Percentiles rank a stretch among this genome's conserved stretches.
These are phyloP conservation scores for Setomelanomma holmii DNA, from an alignment of 2,329 filamentous ascomycete species.

Conservation along the genomic window DNA sequence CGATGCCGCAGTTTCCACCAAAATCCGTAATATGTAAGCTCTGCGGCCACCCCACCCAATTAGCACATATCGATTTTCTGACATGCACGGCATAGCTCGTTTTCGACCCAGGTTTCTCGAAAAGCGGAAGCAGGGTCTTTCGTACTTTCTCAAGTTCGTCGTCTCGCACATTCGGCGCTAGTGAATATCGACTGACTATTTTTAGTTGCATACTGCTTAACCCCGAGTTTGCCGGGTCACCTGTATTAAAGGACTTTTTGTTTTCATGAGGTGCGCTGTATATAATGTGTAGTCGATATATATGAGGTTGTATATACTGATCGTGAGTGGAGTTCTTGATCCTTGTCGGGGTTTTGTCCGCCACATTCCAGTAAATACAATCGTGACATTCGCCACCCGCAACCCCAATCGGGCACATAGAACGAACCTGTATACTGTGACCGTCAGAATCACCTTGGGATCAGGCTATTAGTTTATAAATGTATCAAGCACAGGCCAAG, in stretches of 20 bases:
- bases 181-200: constrained; percentile 31
- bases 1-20: constrained; percentile 88
- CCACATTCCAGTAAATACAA: too few relatives aligned
- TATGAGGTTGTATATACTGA: background rate
- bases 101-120: constrained; percentile 88
- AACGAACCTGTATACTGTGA: too few relatives aligned
- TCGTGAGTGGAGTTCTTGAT: background rate
- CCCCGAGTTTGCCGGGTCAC: constrained; percentile 91
- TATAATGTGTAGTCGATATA: constrained; percentile 1
- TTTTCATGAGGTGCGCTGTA: constrained; percentile 60
- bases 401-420: too few relatives aligned
- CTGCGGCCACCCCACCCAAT: constrained; percentile 25
- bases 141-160: constrained; percentile 91
- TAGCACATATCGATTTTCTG: background rate
- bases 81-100: constrained; percentile 52
- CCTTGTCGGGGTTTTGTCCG: background rate
- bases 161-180: constrained; percentile 21
- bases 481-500: too few relatives aligned
- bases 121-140: constrained; percentile 78
- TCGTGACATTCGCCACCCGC: too few relatives aligned
- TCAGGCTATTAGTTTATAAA: too few relatives aligned
- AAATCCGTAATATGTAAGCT: constrained; percentile 85
- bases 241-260: constrained; percentile 88
- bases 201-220: constrained; percentile 86
- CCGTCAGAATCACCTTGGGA: too few relatives aligned